Evolutionary conservation across 768 basidiomycete species (phyloP), one percentile per base, ranked within the genome.

Genomic region (Hypsizygus marmoreus): DNA sequence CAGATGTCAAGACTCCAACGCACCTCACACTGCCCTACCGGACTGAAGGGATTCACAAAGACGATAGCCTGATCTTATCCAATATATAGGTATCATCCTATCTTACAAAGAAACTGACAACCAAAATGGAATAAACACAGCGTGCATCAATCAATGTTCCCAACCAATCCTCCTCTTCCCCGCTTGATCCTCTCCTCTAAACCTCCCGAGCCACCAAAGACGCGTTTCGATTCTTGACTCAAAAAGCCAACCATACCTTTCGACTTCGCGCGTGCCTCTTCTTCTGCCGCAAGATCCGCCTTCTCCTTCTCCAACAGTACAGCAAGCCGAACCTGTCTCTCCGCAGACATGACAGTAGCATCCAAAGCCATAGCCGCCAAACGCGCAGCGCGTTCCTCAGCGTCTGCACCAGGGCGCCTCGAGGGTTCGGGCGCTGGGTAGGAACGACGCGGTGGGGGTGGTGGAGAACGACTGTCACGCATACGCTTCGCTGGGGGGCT

Each of bases 351-450:
- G 6, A 66, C 64, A n/a, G 72, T 64, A 1, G 95, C 95, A 47
- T 86, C 81, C 2, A 76, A 67, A 17, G 84, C 68, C 95, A 98
- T 98, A 4, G 92, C 88, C 0, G 91, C 95, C 22, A 98, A 73
- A n/a, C 90, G 84, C 20, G 89, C 88, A 3, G 84, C 84, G 25
- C 94, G 86, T 22, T 85, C 86, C 1, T 76, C 73, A 6, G 66
- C 61, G 40, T 50, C 46, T n/a, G 43, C 40, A 13, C 47, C 36
- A 19, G 58, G 55, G 41, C 33, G 50, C 28, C 49, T 58, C 33
- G 66, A 57, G 39, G 64, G 54, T 9, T 52, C 49, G 11, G 53
- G 43, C 13, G 51, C 30, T 16, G 53, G 51, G 5, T 41, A 41
- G 2, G 51, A 58, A 34, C 56, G 49, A 25, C 48, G 60, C 3